Conservation (phyloP, 2,329 filamentous ascomycete genomes). For the Sporothrix curviconia region DNA sequence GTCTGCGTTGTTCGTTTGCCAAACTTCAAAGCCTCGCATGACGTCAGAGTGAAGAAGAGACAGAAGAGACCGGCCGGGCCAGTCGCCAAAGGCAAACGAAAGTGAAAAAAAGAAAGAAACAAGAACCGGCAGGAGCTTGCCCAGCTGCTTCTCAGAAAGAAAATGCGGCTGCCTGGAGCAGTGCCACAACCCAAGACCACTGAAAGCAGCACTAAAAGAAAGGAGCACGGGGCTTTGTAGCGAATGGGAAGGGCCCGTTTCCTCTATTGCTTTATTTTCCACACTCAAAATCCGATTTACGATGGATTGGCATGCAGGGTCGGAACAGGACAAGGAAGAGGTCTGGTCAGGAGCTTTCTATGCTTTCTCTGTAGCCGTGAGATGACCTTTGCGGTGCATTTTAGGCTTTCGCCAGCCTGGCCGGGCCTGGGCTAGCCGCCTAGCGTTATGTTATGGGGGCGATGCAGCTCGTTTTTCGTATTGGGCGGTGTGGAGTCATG, state of each 20-base stretch:
- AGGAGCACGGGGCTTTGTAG: background rate
- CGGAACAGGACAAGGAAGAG: too few relatives aligned
- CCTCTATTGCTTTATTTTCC: too few relatives aligned
- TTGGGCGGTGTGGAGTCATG: background rate
- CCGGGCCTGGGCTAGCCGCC: background rate
- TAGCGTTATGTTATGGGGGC: background rate
- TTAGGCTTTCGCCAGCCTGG: background rate
- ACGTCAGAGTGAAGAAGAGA: background rate
- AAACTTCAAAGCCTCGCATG: background rate
- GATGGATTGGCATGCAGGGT: too few relatives aligned
- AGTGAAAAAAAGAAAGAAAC: background rate
- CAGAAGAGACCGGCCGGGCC: background rate
- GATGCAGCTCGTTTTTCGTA: slow-evolving; percentile 9
- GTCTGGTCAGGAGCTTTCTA: too few relatives aligned
- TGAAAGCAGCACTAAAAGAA: slow-evolving; percentile 1
- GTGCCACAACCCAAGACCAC: background rate
- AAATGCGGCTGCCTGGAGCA: slow-evolving; percentile 4
- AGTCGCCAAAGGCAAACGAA: background rate
- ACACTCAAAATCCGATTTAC: too few relatives aligned
- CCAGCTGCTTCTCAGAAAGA: too few relatives aligned
- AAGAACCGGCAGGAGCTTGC: too few relatives aligned
- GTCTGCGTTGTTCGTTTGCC: too few relatives aligned
- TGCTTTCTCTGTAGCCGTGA: too few relatives aligned
- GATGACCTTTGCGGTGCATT: slow-evolving; percentile 1
- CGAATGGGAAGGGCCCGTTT: too few relatives aligned